Conservation (phyloP, 2,329 filamentous ascomycete genomes). For the Aspergillus piperis region DNA sequence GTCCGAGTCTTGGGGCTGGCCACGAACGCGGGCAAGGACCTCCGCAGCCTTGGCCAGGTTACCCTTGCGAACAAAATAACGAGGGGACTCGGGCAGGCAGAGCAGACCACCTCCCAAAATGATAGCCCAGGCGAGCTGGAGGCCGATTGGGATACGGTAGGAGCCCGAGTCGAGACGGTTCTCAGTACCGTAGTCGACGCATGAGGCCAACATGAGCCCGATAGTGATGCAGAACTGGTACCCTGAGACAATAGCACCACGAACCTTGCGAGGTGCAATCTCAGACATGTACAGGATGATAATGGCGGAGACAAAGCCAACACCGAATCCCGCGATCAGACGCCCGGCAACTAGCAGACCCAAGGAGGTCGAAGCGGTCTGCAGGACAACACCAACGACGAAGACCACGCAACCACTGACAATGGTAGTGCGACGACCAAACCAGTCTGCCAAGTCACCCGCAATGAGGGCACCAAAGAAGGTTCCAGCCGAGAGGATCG, state of each 20-base stretch:
- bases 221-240: slow-evolving; percentile 85
- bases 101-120: slow-evolving; percentile 73
- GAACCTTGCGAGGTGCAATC: slow-evolving; percentile 71
- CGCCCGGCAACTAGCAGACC: slow-evolving; percentile 71
- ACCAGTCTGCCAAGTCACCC: slow-evolving; percentile 73
- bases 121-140: slow-evolving; percentile 79
- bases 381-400: slow-evolving; percentile 66
- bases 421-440: slow-evolving; percentile 66
- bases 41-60: slow-evolving; percentile 64
- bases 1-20: slow-evolving; percentile 70
- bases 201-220: slow-evolving; percentile 72
- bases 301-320: slow-evolving; percentile 77
- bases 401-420: slow-evolving; percentile 73
- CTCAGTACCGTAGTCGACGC: slow-evolving; percentile 72
- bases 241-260: slow-evolving; percentile 75
- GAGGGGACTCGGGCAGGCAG: slow-evolving; percentile 79
- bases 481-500: slow-evolving; percentile 74
- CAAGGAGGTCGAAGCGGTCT: slow-evolving; percentile 59
- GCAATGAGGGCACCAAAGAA: slow-evolving; percentile 78
- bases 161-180: slow-evolving; percentile 62
- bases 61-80: slow-evolving; percentile 81
- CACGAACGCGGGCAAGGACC: slow-evolving; percentile 68
- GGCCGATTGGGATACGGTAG: slow-evolving; percentile 77
- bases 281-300: slow-evolving; percentile 88
- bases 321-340: slow-evolving; percentile 73